Evolutionary conservation across 106 monocot species (phyloP).

Genomic region (Acorus calamus): DNA sequence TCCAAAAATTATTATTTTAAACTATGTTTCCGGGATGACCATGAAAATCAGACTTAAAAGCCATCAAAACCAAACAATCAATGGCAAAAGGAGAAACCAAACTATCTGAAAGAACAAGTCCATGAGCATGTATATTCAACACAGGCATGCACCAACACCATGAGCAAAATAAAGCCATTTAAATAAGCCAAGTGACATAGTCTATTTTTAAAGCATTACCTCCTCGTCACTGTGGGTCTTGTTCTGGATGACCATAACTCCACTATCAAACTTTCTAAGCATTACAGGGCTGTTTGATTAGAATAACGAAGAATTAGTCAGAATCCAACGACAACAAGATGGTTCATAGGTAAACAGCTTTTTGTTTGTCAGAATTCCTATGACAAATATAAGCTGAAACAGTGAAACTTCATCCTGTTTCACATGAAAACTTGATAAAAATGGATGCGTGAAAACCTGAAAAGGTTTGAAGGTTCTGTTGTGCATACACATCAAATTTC

Average conservation of each 20-base stretch:
- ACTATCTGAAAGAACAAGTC: neutral
- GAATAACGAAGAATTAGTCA: conserved; percentile 7
- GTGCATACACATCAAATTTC: conserved; percentile 95
- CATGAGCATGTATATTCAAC: neutral
- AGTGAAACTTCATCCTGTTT: too few relatives aligned
- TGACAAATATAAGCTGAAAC: neutral
- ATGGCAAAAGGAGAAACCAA: neutral
- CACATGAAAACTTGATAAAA: too few relatives aligned
- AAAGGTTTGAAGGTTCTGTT: conserved; percentile 37
- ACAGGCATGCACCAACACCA: too few relatives aligned
- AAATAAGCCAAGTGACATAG: too few relatives aligned
- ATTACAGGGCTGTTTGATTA: conserved; percentile 59
- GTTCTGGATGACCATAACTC: conserved; percentile 91
- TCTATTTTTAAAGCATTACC: conserved; percentile 18
- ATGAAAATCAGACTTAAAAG: too few relatives aligned
- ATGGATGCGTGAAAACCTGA: conserved; percentile 20
- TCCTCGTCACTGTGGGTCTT: conserved; percentile 86
- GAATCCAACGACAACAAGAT: neutral
- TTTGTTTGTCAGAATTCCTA: too few relatives aligned
- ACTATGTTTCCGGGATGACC: too few relatives aligned
- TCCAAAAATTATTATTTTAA: too few relatives aligned
- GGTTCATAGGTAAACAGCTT: too few relatives aligned
- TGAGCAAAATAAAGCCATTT: too few relatives aligned
- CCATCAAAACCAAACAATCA: neutral
- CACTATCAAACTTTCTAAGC: conserved; percentile 96